Evolutionary conservation across 192 early-diverging fungal species (phyloP).

Genomic region (Coemansia umbellata): DNA sequence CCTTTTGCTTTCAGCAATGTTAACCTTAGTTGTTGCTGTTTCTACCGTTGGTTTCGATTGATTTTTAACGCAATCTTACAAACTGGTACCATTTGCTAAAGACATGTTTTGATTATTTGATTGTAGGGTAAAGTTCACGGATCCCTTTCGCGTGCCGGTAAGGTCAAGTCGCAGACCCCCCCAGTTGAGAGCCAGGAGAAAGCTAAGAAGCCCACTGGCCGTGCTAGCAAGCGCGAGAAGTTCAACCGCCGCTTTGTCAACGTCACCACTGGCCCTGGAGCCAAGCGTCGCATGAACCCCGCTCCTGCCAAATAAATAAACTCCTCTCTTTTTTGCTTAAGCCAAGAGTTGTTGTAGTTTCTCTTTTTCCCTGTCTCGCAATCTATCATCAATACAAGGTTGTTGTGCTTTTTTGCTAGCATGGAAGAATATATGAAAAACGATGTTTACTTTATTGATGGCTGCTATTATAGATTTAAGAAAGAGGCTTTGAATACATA

Average conservation of each 20-base stretch:
- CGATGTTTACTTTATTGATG: background rate
- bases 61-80: too few relatives aligned
- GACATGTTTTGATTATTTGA: background rate
- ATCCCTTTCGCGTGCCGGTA: constrained; percentile 99
- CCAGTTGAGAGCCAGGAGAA: constrained; percentile 98
- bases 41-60: too few relatives aligned
- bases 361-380: background rate
- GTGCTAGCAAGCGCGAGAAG: constrained; percentile 93
- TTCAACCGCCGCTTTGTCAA: constrained; percentile 99
- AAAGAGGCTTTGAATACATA: too few relatives aligned
- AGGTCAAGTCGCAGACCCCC: constrained; percentile 99
- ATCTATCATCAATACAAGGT: constrained; percentile 1
- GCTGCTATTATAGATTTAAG: constrained; percentile 2
- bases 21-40: too few relatives aligned
- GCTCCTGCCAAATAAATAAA: constrained; percentile 28
- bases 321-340: background rate
- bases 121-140: constrained; percentile 99
- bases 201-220: constrained; percentile 87
- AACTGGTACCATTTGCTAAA: background rate
- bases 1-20: too few relatives aligned
- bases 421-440: background rate
- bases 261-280: constrained; percentile 67
- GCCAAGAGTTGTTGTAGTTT: constrained; percentile 5
- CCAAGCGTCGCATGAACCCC: constrained; percentile 76
- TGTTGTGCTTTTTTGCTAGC: background rate